Evolutionary conservation across 1,139 yeast genomes (phyloP).

Genomic region (Suzukiozyma palmioleophila): DNA sequence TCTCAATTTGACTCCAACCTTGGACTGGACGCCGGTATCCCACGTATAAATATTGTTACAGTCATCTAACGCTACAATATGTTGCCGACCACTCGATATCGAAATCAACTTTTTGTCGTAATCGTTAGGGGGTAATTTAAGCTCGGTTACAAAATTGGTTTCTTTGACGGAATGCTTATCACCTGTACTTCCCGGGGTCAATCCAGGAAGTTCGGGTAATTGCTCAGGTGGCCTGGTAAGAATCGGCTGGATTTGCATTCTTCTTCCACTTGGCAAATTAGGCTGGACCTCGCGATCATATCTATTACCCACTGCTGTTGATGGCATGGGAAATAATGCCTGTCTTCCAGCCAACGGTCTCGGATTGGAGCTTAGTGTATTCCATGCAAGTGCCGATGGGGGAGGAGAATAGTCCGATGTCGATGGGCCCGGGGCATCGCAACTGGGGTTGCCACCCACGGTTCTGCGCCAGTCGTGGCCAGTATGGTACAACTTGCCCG

Average conservation of each 20-base stretch:
- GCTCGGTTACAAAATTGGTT: constrained; percentile 25
- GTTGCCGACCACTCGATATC: constrained; percentile 63
- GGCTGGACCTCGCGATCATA: constrained; percentile 2
- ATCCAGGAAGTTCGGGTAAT: constrained; percentile 12
- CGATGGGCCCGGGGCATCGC: constrained; percentile 19
- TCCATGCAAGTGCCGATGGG: constrained; percentile 1
- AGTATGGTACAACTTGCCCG: constrained; percentile 51
- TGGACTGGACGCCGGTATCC: constrained; percentile 48
- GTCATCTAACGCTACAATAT: constrained; percentile 60
- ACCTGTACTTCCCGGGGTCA: not conserved
- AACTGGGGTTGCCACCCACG: constrained; percentile 2
- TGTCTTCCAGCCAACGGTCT: constrained; percentile 10
- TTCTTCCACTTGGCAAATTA: constrained; percentile 1
- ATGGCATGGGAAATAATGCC: constrained; percentile 5
- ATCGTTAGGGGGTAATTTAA: constrained; percentile 20
- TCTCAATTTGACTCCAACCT: constrained; percentile 43
- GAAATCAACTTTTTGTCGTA: constrained; percentile 33
- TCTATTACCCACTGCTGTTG: not conserved
- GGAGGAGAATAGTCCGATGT: constrained; percentile 7
- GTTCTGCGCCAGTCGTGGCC: constrained; percentile 49
- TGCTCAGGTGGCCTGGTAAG: constrained; percentile 15
- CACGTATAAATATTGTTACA: constrained; percentile 53
- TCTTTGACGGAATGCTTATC: constrained; percentile 17
- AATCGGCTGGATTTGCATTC: constrained; percentile 3
- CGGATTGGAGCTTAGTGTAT: constrained; percentile 5